Base-by-base conservation (phyloP, 768 basidiomycete species). In the Xerocomus potaroensis region DNA sequence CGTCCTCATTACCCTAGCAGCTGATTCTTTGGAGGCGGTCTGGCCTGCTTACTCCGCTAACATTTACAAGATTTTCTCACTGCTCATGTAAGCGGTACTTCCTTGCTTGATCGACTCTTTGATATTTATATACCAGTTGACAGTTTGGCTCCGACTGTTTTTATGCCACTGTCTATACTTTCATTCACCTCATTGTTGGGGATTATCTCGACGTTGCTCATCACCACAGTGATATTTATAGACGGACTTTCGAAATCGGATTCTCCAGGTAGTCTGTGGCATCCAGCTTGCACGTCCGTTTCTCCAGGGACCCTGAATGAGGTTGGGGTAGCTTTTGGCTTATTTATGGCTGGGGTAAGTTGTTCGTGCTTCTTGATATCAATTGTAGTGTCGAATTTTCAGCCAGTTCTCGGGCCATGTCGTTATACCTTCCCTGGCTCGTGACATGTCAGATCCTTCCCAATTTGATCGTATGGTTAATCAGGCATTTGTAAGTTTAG, bases 141-240 rank as follows among this genome's bases (percentile, higher is more conserved):
- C 57, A 92, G 90, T 45, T 67, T 96, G 47, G 77, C 87, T 19
- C 94, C 94, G 3, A 89, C 86, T 0, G 78, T 90, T 12, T 87
- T 94, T 57, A 69, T 97, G 37, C 93, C 94, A 0, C 72, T 97
- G 2, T 85, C 86, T 5, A 70, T 92, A 24, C 77, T 98, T 11
- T 93, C 93, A 1, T 85, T 91, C 59, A 84, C 92, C 1, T 97
- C 94, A 5, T 76, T 96, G 29, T 62, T 96, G 31, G 91, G 91
- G 23, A 86, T 94, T 42, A 45, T 85, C 3, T 93, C 93, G 5
- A 86, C 87, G 0, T 47, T 91, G 21, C 68, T 86, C 29, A 74
- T 97, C 42, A 76, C 93, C 27, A 51, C 74, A 36, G 89, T 94
- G 39, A 76, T 97, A 50, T 71, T 95, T 35, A 66, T 87, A 38